Evolutionary conservation across 345 rosid species (phyloP), one percentile per base, ranked within the genome.

Genomic region (Moricandia moricandioides): DNA sequence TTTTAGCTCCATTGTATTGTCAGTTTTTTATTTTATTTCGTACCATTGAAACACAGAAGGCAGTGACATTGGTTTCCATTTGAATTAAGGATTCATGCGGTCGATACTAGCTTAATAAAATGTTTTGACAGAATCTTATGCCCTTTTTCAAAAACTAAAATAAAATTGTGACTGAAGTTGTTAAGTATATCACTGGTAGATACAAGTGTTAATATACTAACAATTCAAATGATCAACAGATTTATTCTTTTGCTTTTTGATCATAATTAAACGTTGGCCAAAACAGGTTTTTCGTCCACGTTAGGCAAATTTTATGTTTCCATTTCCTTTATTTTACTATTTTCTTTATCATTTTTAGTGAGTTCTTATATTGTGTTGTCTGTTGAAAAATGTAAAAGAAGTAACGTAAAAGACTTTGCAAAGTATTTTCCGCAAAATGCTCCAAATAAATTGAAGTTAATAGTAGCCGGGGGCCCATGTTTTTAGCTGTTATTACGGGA

Each of bases 401-500:
- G 40, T 34, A 37, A 55, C 70, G 65, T 65, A 56, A 40, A 13
- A 27, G 78, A 56, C 13, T 58, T 62, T 21, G 62, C 18, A 47
- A 47, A 8, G 54, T 35, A 35, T 35, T 34, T 7, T 61, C 7
- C 30, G 26, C 57, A 1, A 39, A 74, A 13, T 31, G 27, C 18
- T 31, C 27, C 6, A 56, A 60, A 34, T 47, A 47, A 57, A 40
- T 18, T 66, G 59, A 64, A 66, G 4, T 56, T 24, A 60, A n/a
- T 26, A 62, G 63, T 14, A 52, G 57, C 33, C 1, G 13, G 6
- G 8, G 75, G 24, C 18, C 75, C 69, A 51, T 21, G 18, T 62
- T 69, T 62, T 39, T 8, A 52, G 65, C 59, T 69, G 18, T n/a
- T 65, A 69, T 76, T 69, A 69, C 64, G 65, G 59, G 74, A 54